These are phyloP conservation scores for Candida suzukii DNA, from an alignment of 805 yeast genomes.

Conservation along the genomic window DNA sequence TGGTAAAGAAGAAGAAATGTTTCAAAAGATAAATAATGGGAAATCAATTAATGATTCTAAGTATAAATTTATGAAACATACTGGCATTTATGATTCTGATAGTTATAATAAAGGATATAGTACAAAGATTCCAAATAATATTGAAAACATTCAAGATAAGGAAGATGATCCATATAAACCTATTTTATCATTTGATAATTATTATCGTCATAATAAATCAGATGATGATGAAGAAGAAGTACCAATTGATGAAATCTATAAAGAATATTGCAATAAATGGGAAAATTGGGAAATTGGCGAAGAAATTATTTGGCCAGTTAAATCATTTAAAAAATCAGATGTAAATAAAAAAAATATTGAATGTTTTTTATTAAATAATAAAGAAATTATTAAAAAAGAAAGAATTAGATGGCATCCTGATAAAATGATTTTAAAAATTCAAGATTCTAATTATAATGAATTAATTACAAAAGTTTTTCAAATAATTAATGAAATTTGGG, in stretches of 20 bases:
- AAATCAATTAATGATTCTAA: constrained; percentile 2
- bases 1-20: neutral
- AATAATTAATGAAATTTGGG: constrained; percentile 33
- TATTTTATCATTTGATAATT: neutral
- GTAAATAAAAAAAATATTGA: constrained; percentile 7
- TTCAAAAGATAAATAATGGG: too few relatives aligned
- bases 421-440: constrained; percentile 33
- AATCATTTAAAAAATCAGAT: constrained; percentile 7
- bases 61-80: constrained; percentile 9
- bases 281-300: constrained; percentile 9
- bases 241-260: constrained; percentile 9
- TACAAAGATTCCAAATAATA: constrained; percentile 1
- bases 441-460: neutral
- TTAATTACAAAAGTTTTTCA: constrained; percentile 32
- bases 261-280: constrained; percentile 22
- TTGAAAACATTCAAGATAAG: neutral
- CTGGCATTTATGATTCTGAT: constrained; percentile 4
- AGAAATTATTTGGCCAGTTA: constrained; percentile 15
- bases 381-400: constrained; percentile 33
- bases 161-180: constrained; percentile 13
- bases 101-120: constrained; percentile 6
- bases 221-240: neutral
- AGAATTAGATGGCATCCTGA: constrained; percentile 71
- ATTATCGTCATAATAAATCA: neutral
- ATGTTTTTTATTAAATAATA: constrained; percentile 10